Evolutionary conservation across 306 rosid species (phyloP).

Genomic region (Dryas alaskensis): DNA sequence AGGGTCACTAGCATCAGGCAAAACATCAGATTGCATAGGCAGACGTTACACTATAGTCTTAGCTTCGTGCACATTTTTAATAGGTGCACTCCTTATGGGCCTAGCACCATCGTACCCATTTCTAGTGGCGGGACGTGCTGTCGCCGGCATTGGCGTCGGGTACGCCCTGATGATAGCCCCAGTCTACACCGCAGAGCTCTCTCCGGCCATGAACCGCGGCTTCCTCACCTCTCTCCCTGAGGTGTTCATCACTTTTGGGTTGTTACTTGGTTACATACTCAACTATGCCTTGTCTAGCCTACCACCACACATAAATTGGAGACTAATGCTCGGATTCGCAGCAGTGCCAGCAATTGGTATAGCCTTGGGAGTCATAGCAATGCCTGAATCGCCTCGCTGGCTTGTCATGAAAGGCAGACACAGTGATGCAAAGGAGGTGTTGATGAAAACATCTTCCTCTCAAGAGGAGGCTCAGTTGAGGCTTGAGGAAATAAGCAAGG

Average conservation of each 20-base stretch:
- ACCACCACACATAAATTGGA: slow-evolving; percentile 50
- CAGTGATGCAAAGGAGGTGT: slow-evolving; percentile 55
- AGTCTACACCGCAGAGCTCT: slow-evolving; percentile 67
- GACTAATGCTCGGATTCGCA: slow-evolving; percentile 77
- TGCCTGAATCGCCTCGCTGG: slow-evolving; percentile 93
- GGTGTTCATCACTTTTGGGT: slow-evolving; percentile 65
- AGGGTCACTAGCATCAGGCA: slow-evolving; percentile 76
- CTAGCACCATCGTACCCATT: slow-evolving; percentile 64
- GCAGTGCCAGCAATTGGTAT: slow-evolving; percentile 51
- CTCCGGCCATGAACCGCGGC: slow-evolving; percentile 67
- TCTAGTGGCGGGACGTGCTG: slow-evolving; percentile 55
- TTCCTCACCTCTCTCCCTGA: slow-evolving; percentile 81
- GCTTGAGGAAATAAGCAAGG: slow-evolving; percentile 47
- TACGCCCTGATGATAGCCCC: slow-evolving; percentile 75
- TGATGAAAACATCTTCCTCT: slow-evolving; percentile 43
- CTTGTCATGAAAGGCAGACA: slow-evolving; percentile 56
- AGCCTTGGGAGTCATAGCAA: slow-evolving; percentile 49
- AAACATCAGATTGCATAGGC: slow-evolving; percentile 65
- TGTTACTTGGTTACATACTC: slow-evolving; percentile 60
- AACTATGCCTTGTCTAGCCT: slow-evolving; percentile 59
- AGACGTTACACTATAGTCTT: slow-evolving; percentile 67
- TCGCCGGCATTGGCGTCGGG: slow-evolving; percentile 84
- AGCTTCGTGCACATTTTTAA: slow-evolving; percentile 56
- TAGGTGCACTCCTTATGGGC: slow-evolving; percentile 76
- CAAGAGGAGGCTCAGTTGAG: slow-evolving; percentile 63